Evolutionary conservation across 2,329 filamentous ascomycete species (phyloP).

Genomic region (Daldinia eschscholtzii): DNA sequence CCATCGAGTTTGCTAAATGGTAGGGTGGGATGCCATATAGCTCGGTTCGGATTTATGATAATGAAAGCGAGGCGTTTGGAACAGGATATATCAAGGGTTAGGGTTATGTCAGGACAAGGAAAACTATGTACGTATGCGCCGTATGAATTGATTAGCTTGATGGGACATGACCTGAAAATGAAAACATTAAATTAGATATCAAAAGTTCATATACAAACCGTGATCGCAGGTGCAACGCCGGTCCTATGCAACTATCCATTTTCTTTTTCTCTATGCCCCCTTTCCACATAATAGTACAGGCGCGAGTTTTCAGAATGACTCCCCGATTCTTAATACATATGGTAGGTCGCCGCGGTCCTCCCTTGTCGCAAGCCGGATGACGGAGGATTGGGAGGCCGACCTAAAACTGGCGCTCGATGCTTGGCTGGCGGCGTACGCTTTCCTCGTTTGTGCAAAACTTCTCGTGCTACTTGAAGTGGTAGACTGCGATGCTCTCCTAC

Average conservation of each 20-base stretch:
- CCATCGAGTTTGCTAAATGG: neutral
- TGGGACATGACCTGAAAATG: neutral
- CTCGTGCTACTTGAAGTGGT: slow-evolving; percentile 45
- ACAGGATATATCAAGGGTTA: slow-evolving; percentile 1
- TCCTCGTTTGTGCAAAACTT: slow-evolving; percentile 58
- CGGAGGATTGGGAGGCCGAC: slow-evolving; percentile 48
- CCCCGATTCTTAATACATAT: slow-evolving; percentile 52
- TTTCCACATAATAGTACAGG: neutral
- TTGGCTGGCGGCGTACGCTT: slow-evolving; percentile 54
- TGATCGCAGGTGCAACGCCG: slow-evolving; percentile 33
- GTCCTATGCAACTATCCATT: slow-evolving; percentile 21
- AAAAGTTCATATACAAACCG: slow-evolving; percentile 5
- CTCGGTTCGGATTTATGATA: neutral
- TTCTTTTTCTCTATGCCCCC: neutral
- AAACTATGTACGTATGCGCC: neutral
- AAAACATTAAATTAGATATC: slow-evolving; percentile 37
- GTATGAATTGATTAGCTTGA: neutral
- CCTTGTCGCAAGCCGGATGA: slow-evolving; percentile 62
- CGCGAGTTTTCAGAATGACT: slow-evolving; percentile 38
- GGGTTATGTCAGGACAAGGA: neutral
- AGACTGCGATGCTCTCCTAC: slow-evolving; percentile 55
- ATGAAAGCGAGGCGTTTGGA: slow-evolving; percentile 11
- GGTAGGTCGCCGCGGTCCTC: slow-evolving; percentile 53
- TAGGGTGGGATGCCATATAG: neutral
- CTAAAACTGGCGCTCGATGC: slow-evolving; percentile 44